A percentile compares a stretch with the other conserved stretches of the same genome.
Evolutionary conservation across 2,329 filamentous ascomycete genomes (phyloP).

Genomic region (Myriosclerotinia scirpicola): DNA sequence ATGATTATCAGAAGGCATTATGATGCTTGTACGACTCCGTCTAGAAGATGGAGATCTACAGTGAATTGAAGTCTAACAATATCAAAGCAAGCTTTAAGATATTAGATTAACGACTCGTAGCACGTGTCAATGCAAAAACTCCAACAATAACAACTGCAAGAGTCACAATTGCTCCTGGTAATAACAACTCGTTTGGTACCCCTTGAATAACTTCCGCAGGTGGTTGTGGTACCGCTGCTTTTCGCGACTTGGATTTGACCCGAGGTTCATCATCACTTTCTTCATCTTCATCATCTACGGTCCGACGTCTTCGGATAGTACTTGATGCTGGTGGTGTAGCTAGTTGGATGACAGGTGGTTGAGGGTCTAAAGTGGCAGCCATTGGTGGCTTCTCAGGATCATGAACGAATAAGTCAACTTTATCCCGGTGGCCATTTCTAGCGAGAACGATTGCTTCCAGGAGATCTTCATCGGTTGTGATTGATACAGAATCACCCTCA

Average conservation of each 20-base stretch:
- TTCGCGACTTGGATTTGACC: conserved; percentile 43
- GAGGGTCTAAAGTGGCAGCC: conserved; percentile 61
- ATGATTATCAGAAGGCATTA: conserved; percentile 21
- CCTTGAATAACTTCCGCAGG: conserved; percentile 76
- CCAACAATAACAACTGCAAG: conserved; percentile 90
- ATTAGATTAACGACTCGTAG: conserved; percentile 49
- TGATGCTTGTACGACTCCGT: conserved; percentile 20
- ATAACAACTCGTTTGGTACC: conserved; percentile 88
- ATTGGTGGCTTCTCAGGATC: conserved; percentile 87
- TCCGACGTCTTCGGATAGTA: conserved; percentile 54
- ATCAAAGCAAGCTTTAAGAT: conserved; percentile 22
- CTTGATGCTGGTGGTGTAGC: conserved; percentile 48
- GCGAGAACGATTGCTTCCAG: conserved; percentile 86
- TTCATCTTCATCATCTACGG: conserved; percentile 49
- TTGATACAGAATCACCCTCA: conserved; percentile 93
- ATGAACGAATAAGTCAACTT: conserved; percentile 96
- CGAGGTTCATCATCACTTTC: conserved; percentile 51
- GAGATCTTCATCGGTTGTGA: conserved; percentile 92
- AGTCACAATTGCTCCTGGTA: conserved; percentile 94
- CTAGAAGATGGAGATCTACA: conserved; percentile 17
- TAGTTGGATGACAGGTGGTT: conserved; percentile 52
- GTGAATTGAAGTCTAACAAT: conserved; percentile 27
- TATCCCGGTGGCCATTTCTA: conserved; percentile 74
- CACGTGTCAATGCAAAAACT: conserved; percentile 83
- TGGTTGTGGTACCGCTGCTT: conserved; percentile 39